Conservation (phyloP, 2,329 filamentous ascomycete genomes). For the Aspergillus ruber region DNA sequence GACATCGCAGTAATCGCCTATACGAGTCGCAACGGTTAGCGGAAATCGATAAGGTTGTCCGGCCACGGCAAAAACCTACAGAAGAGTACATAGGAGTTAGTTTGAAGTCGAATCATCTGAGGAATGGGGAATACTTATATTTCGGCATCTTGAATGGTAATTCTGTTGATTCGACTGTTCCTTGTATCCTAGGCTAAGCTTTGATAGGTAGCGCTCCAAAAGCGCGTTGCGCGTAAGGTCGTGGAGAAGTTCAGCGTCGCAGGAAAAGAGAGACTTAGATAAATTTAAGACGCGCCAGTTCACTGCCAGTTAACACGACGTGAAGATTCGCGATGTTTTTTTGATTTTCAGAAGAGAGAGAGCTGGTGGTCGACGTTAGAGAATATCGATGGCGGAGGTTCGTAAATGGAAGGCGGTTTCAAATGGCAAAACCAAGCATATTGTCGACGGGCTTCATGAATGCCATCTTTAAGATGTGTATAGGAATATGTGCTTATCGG, state of each 20-base stretch:
- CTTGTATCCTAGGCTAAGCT: slow-evolving; percentile 4
- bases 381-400: slow-evolving; percentile 1
- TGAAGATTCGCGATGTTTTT: not conserved
- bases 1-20: slow-evolving; percentile 97
- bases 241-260: not conserved
- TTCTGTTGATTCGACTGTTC: slow-evolving; percentile 2
- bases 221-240: slow-evolving; percentile 12
- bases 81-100: slow-evolving; percentile 57
- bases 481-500: too few relatives aligned
- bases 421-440: not conserved
- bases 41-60: not conserved
- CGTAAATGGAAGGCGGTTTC: not conserved
- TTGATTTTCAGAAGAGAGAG: not conserved
- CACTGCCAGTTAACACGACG: not conserved
- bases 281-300: not conserved
- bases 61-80: slow-evolving; percentile 44
- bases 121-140: slow-evolving; percentile 55
- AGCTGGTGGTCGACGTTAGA: not conserved
- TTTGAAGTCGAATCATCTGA: slow-evolving; percentile 5
- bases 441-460: not conserved
- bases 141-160: slow-evolving; percentile 64
- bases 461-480: too few relatives aligned
- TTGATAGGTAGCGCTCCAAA: slow-evolving; percentile 9
- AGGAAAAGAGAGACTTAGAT: not conserved
- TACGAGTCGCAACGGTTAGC: not conserved